A percentile compares a stretch with the other conserved stretches of the same genome.
Evolutionary conservation across 2,329 filamentous ascomycete species (phyloP).

Genomic region (Lasiodiplodia theobromae): DNA sequence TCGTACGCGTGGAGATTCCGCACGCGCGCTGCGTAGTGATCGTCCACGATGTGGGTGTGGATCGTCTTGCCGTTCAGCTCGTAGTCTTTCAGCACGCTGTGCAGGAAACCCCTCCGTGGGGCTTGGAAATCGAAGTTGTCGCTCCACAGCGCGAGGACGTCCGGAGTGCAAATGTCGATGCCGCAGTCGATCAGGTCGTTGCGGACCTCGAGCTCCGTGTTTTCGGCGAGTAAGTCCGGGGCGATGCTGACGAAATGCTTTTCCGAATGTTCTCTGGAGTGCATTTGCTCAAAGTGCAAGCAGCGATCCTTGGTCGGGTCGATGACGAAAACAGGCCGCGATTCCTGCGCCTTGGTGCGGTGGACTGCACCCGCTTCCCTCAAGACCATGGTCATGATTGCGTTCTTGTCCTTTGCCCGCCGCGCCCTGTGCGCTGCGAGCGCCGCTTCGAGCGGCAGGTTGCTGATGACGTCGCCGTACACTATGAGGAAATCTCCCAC

Average conservation of each 20-base stretch:
- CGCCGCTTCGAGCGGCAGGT: constrained; percentile 81
- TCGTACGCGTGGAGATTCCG: constrained; percentile 90
- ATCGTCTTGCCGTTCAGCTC: constrained; percentile 98
- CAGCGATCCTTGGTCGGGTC: constrained; percentile 82
- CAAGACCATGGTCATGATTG: constrained; percentile 96
- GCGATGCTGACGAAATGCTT: constrained; percentile 76
- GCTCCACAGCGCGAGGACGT: constrained; percentile 92
- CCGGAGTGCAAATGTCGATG: constrained; percentile 96
- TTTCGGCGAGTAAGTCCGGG: constrained; percentile 75
- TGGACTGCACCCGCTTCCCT: constrained; percentile 78
- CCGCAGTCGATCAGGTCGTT: constrained; percentile 91
- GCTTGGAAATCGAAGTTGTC: constrained; percentile 98
- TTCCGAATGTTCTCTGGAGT: constrained; percentile 63
- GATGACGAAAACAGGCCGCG: constrained; percentile 84
- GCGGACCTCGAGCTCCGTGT: constrained; percentile 80
- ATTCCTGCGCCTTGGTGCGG: constrained; percentile 76
- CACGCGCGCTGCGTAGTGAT: constrained; percentile 86
- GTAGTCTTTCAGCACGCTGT: constrained; percentile 94
- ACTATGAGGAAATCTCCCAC: constrained; percentile 91
- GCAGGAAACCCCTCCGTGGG: constrained; percentile 85
- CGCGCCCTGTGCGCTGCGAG: constrained; percentile 81
- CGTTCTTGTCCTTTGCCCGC: constrained; percentile 84
- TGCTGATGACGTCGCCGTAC: constrained; percentile 91
- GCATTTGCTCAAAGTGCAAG: constrained; percentile 93
- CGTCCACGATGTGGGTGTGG: constrained; percentile 82